These are phyloP conservation scores for Sporobolus alterniflorus DNA, from an alignment of 202 grass and related monocot genomes.

Conservation along the genomic window DNA sequence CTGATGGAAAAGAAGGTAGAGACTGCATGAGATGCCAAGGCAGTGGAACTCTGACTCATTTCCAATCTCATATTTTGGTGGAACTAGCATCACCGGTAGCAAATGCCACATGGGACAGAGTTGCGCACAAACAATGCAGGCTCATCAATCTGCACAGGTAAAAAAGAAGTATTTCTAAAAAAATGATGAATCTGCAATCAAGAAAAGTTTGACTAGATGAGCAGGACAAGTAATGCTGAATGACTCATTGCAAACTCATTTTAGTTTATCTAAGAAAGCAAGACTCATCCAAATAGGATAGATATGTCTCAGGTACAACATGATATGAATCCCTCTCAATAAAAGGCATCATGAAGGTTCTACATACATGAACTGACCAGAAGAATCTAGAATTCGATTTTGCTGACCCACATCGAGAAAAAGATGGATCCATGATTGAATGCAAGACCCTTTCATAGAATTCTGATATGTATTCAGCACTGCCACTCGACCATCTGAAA, in stretches of 20 bases:
- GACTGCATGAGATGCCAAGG: conserved; percentile 83
- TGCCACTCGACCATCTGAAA: conserved; percentile 36
- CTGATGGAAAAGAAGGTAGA: conserved; percentile 40
- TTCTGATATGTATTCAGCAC: conserved; percentile 31
- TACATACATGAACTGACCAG: conserved; percentile 30
- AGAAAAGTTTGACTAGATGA: conserved; percentile 36
- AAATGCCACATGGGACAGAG: conserved; percentile 22
- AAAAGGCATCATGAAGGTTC: conserved; percentile 17
- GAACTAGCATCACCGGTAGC: conserved; percentile 58
- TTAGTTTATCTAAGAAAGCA: conserved; percentile 3
- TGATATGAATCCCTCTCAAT: conserved; percentile 30
- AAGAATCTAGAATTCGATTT: conserved; percentile 31
- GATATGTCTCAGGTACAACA: conserved; percentile 19
- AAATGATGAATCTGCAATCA: conserved; percentile 8
- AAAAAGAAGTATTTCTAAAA: not conserved
- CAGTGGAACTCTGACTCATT: conserved; percentile 82
- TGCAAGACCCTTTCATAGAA: conserved; percentile 42
- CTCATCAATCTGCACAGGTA: conserved; percentile 36
- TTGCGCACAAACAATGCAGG: conserved; percentile 27
- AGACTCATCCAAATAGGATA: conserved; percentile 24
- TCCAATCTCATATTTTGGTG: conserved; percentile 56
- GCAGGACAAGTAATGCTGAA: conserved; percentile 31
- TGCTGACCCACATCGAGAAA: conserved; percentile 21
- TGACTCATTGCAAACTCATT: conserved; percentile 44
- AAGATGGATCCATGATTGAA: conserved; percentile 45